These are phyloP conservation scores for Diutina ranongensis DNA, from an alignment of 1,139 yeast species.

Conservation along the genomic window DNA sequence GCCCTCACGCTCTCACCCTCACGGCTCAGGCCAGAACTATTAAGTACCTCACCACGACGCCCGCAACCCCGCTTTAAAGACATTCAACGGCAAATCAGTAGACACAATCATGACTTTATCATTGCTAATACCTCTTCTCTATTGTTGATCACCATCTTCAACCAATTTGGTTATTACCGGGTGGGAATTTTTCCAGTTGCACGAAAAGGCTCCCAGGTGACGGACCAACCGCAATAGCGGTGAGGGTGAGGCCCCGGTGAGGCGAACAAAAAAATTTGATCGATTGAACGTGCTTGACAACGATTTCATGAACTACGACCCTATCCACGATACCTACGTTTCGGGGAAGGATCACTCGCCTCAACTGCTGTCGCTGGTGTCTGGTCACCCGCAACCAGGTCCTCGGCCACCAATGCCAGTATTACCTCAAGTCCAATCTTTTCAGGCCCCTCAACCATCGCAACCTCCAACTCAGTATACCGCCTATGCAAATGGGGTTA, in stretches of 20 bases:
- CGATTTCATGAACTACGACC: constrained; percentile 11
- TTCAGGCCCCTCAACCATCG: not conserved
- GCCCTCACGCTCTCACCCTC: too few species aligned
- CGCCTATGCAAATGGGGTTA: not conserved
- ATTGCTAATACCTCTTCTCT: too few species aligned
- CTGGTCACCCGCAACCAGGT: not conserved
- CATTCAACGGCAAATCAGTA: too few species aligned
- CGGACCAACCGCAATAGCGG: not conserved
- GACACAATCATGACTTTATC: too few species aligned
- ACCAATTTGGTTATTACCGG: too few species aligned
- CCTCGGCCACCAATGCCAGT: not conserved
- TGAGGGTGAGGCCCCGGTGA: not conserved
- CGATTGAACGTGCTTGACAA: not conserved
- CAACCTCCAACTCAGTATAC: not conserved
- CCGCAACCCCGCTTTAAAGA: not conserved
- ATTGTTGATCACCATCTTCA: too few species aligned
- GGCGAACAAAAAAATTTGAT: not conserved
- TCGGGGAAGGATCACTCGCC: not conserved
- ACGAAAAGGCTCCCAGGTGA: too few species aligned
- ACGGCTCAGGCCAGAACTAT: not conserved
- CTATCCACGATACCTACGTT: constrained; percentile 10
- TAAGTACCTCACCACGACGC: not conserved
- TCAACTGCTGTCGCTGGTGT: not conserved
- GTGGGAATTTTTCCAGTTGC: too few species aligned
- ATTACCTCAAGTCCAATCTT: not conserved